Base-by-base conservation (phyloP, 352 stramenopile genomes). In the Hyaloperonospora arabidopsidis region DNA sequence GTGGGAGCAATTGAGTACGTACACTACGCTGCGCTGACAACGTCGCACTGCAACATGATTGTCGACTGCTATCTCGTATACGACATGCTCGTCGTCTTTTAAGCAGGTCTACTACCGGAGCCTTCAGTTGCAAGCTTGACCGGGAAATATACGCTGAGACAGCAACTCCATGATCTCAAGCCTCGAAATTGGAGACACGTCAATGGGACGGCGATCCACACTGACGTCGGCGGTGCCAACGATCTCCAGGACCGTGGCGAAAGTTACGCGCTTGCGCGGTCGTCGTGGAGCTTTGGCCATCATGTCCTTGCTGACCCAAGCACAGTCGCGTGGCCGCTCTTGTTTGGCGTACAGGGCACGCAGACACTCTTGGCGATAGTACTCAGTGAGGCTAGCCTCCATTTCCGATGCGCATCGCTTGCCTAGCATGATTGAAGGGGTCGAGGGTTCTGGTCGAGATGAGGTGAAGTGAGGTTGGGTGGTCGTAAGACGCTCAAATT, bases 351-450 rank as follows among this genome's bases (percentile, higher is more conserved):
- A 88, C 52, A 90, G 68, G 41, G 80, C 68, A 48, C 77, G 77
- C 43, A 90, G 72, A 46, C 80, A 90, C 59, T 88, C 80, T 49
- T 86, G 77, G 54, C 80, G 77, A 66, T 90, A 90, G 68, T 83
- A 90, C 67, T 90, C 80, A 29, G 80, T 90, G 49, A 90, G 60
- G 64, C 70, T 76, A 39, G 74, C 73, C 67, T 89, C 79, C 63
- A 84, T 84, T 54, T 90, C 68, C 35, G 69, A 71, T 40, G 73
- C 71, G 69, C 63, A 76, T 65, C 80, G 77, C 65, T 90, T 90
- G 72, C 77, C 75, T 22, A 88, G 59, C 71, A 86, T 79, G 13
- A 51, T 57, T 59, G 34, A 7, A 38, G 48, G 38, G 57, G n/a
- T 28, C 10, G 17, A 22, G 18, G 19, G 4, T 48, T 60, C 40